Evolutionary conservation across 352 stramenopile genomes (phyloP).

Genomic region (Globisporangium alternatum): DNA sequence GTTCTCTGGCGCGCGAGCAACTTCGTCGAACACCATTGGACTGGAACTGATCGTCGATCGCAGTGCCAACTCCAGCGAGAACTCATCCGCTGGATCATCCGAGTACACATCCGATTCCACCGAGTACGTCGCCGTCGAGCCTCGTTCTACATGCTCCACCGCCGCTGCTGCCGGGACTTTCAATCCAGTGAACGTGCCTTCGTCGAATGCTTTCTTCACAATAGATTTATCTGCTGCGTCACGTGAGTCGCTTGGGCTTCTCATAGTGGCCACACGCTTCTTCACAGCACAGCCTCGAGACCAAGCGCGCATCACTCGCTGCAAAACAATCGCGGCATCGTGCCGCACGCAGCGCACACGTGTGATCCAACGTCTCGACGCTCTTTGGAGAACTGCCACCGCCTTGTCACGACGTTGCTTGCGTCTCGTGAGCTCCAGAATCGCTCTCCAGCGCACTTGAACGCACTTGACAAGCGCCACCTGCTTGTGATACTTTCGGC

Average conservation of each 20-base stretch:
- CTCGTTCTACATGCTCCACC: conserved; percentile 16
- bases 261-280: neutral
- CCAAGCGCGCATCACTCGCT: conserved; percentile 30
- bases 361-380: conserved; percentile 31
- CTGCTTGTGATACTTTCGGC: conserved; percentile 28
- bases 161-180: neutral
- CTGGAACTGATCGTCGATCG: conserved; percentile 13
- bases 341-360: conserved; percentile 18
- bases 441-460: conserved; percentile 56
- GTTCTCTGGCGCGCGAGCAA: conserved; percentile 19
- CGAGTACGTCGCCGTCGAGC: conserved; percentile 21
- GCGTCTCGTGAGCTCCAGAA: conserved; percentile 40
- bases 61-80: conserved; percentile 12
- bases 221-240: neutral
- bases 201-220: conserved; percentile 1
- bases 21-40: conserved; percentile 13
- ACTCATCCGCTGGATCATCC: conserved; percentile 19
- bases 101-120: conserved; percentile 20
- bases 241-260: neutral
- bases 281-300: conserved; percentile 6
- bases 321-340: conserved; percentile 29
- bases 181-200: conserved; percentile 2
- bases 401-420: conserved; percentile 30
- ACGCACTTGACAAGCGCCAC: conserved; percentile 37
- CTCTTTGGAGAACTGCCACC: conserved; percentile 33